phyloP scores from a whole-genome alignment of 75 land plant genomes.

The Selaginella moellendorffii region DNA sequence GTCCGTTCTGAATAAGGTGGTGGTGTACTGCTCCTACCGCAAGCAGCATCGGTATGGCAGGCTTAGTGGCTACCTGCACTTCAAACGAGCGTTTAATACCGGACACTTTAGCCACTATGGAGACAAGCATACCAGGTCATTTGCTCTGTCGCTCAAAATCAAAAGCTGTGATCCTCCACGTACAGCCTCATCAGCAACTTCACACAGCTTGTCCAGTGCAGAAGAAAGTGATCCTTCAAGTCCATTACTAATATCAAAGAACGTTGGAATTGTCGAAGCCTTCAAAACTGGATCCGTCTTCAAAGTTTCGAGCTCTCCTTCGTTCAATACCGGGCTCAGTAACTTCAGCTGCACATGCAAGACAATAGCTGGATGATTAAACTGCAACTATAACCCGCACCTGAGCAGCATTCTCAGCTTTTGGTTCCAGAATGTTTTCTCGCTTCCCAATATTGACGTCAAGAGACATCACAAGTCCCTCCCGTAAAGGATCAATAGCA shows the following conservation, averaged over 20 bases:
- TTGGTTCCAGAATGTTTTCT: conserved; percentile 65
- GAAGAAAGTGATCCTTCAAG: conserved; percentile 62
- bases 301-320: conserved; percentile 78
- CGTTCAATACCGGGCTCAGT: conserved; percentile 83
- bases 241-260: conserved; percentile 83
- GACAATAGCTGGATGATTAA: background rate
- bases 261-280: conserved; percentile 50
- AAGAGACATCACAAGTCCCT: conserved; percentile 96
- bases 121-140: conserved; percentile 78
- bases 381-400: no score
- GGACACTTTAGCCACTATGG: no score
- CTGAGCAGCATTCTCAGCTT: conserved; percentile 92
- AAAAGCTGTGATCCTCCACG: conserved; percentile 79
- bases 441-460: conserved; percentile 89
- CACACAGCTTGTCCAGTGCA: conserved; percentile 58
- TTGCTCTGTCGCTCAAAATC: conserved; percentile 81
- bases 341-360: conserved; percentile 40
- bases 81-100: background rate
- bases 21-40: conserved; percentile 99
- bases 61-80: conserved; percentile 67
- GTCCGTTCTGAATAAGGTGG: conserved; percentile 88
- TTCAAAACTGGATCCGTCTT: conserved; percentile 46
- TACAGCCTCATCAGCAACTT: conserved; percentile 96
- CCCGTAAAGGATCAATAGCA: conserved; percentile 92
- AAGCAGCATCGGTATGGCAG: conserved; percentile 86